These are phyloP conservation scores for Craterostigma plantagineum DNA, from an alignment of 257 asterid species.

Conservation along the genomic window DNA sequence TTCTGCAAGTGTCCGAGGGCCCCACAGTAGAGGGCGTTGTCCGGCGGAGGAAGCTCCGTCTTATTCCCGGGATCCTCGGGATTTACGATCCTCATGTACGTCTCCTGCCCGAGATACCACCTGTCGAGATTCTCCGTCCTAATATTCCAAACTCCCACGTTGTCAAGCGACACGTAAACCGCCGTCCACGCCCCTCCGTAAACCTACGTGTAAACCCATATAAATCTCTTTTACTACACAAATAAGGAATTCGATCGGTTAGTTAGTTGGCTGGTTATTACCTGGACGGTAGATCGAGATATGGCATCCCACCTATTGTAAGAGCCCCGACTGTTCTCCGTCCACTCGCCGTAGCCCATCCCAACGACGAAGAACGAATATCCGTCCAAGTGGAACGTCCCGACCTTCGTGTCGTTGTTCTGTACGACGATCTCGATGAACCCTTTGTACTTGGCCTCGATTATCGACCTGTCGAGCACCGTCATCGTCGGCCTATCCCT, in stretches of 20 bases:
- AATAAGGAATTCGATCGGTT: too few species aligned
- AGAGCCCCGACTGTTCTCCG: conserved; percentile 52
- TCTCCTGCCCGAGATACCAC: conserved; percentile 97
- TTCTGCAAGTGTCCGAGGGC: conserved; percentile 49
- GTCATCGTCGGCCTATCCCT: too few species aligned
- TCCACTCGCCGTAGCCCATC: conserved; percentile 86
- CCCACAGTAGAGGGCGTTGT: conserved; percentile 84
- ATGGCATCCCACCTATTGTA: conserved; percentile 94
- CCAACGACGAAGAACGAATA: conserved; percentile 89
- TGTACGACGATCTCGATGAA: conserved; percentile 67
- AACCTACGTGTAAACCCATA: conserved; percentile 39
- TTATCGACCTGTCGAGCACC: conserved; percentile 37
- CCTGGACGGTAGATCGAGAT: conserved; percentile 88
- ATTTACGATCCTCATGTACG: conserved; percentile 67
- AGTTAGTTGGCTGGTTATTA: conserved; percentile 1
- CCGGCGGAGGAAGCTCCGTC: conserved; percentile 73
- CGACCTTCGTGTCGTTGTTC: conserved; percentile 61
- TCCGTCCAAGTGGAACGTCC: conserved; percentile 87
- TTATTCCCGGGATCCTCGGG: conserved; percentile 55
- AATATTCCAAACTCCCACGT: conserved; percentile 89
- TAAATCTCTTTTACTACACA: too few species aligned
- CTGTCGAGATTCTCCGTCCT: conserved; percentile 83
- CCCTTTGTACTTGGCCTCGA: conserved; percentile 83
- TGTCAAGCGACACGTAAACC: conserved; percentile 53
- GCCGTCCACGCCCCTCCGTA: conserved; percentile 95